A percentile compares a stretch with the other conserved stretches of the same genome.
Evolutionary conservation across 352 stramenopile genomes (phyloP).

Genomic region (Bremia lactucae): DNA sequence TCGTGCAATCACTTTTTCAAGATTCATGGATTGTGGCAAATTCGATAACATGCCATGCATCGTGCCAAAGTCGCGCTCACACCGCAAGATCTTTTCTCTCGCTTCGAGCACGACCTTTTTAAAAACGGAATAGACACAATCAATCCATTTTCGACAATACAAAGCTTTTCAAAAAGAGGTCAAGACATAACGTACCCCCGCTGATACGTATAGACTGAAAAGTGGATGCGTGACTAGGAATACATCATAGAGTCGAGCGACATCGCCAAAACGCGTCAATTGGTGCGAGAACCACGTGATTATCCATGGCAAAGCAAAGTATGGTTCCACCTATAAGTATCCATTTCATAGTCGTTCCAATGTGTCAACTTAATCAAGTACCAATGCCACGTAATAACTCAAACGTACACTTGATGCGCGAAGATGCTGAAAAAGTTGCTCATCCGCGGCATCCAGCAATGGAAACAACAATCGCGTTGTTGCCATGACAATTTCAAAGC

Average conservation of each 20-base stretch:
- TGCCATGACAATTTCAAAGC: slow-evolving; percentile 76
- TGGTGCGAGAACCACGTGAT: slow-evolving; percentile 94
- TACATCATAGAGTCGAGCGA: slow-evolving; percentile 88
- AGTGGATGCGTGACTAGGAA: slow-evolving; percentile 89
- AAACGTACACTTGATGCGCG: slow-evolving; percentile 40
- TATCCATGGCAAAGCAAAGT: slow-evolving; percentile 89
- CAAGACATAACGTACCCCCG: slow-evolving; percentile 33
- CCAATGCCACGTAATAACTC: not conserved
- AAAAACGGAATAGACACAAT: not conserved
- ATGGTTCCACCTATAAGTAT: slow-evolving; percentile 84
- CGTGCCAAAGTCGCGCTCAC: slow-evolving; percentile 65
- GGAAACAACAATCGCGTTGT: slow-evolving; percentile 58
- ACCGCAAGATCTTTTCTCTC: slow-evolving; percentile 45
- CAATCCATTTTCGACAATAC: too few species aligned
- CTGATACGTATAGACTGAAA: slow-evolving; percentile 86
- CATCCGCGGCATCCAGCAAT: slow-evolving; percentile 52
- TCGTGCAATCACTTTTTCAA: slow-evolving; percentile 48
- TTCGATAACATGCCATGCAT: slow-evolving; percentile 69
- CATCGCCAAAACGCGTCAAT: slow-evolving; percentile 75
- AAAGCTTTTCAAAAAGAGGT: too few species aligned
- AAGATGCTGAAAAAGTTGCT: slow-evolving; percentile 53
- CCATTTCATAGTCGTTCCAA: too few species aligned
- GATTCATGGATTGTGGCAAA: slow-evolving; percentile 59
- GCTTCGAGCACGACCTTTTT: slow-evolving; percentile 40
- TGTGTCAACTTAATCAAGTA: too few species aligned